Percentiles rank a stretch among this genome's conserved stretches.
These are phyloP conservation scores for Boletus semigastroideus DNA, from an alignment of 1,284 basidiomycete species.

Conservation along the genomic window DNA sequence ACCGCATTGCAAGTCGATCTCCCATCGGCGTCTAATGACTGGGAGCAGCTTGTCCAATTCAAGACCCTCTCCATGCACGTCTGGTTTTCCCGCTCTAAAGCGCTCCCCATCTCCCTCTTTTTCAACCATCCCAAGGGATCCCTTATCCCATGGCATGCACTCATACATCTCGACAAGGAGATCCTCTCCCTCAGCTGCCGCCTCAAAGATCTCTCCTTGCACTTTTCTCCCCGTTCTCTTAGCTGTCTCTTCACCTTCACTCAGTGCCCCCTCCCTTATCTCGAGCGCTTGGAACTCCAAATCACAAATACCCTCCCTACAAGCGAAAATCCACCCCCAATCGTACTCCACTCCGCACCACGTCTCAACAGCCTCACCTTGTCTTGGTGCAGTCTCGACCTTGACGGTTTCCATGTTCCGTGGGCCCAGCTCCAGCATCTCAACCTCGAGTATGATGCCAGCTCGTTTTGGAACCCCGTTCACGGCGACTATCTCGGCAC, in stretches of 20 bases:
- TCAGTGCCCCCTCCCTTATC: conserved; percentile 24
- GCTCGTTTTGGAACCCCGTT: conserved; percentile 30
- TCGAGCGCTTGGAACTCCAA: conserved; percentile 29
- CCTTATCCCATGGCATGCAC: conserved; percentile 27
- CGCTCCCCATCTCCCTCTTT: conserved; percentile 30
- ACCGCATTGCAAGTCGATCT: conserved; percentile 24
- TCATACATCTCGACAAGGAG: conserved; percentile 33
- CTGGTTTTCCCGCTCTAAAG: conserved; percentile 31
- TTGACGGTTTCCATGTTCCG: conserved; percentile 27
- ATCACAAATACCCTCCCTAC: conserved; percentile 28
- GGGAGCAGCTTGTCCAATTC: conserved; percentile 29
- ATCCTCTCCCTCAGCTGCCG: conserved; percentile 25
- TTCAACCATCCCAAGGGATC: conserved; percentile 26
- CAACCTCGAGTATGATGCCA: conserved; percentile 29
- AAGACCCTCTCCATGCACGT: conserved; percentile 29
- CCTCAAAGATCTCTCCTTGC: conserved; percentile 23
- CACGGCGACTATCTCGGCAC: conserved; percentile 31
- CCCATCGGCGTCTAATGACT: conserved; percentile 19
- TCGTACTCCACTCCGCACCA: conserved; percentile 29
- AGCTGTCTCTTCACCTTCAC: conserved; percentile 30
- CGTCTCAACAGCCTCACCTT: conserved; percentile 28
- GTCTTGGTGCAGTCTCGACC: conserved; percentile 33
- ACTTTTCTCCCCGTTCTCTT: conserved; percentile 29
- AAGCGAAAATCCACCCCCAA: conserved; percentile 25
- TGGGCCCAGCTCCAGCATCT: conserved; percentile 32